A percentile compares a stretch with the other conserved stretches of the same genome.
Conservation (phyloP, 306 rosid genomes). For the Lagenaria siceraria region DNA sequence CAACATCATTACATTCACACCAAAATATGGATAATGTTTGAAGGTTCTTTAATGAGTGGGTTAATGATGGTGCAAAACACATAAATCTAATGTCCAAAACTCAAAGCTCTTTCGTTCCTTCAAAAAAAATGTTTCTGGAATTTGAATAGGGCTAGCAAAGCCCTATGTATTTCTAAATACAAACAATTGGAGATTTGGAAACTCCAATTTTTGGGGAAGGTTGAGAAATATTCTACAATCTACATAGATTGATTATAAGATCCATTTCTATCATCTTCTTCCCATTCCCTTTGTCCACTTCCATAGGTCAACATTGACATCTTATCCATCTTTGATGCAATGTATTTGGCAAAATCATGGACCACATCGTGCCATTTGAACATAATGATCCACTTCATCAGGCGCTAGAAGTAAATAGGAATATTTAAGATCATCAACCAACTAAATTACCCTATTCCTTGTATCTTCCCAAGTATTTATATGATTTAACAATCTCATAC, state of each 20-base stretch:
- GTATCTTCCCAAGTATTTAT: neutral
- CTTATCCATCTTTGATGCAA: neutral
- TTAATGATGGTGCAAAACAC: too few relatives aligned
- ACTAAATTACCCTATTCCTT: neutral
- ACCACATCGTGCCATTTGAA: constrained; percentile 9
- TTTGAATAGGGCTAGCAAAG: too few relatives aligned
- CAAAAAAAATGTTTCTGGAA: too few relatives aligned
- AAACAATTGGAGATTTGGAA: neutral
- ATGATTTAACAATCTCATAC: neutral
- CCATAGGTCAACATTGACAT: neutral
- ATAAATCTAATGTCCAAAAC: too few relatives aligned
- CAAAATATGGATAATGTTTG: too few relatives aligned
- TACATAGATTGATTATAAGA: neutral
- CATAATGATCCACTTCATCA: neutral
- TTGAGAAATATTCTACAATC: neutral
- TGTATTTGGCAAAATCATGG: neutral
- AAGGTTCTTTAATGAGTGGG: too few relatives aligned
- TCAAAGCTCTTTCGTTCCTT: too few relatives aligned
- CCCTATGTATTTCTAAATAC: neutral
- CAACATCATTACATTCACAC: too few relatives aligned
- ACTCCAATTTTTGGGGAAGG: neutral
- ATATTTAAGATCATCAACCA: too few relatives aligned
- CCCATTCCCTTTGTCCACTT: neutral
- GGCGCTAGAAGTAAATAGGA: too few relatives aligned
- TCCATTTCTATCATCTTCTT: neutral